Conservation (phyloP, 768 basidiomycete species). For the Sporobolomyces pararoseus region DNA sequence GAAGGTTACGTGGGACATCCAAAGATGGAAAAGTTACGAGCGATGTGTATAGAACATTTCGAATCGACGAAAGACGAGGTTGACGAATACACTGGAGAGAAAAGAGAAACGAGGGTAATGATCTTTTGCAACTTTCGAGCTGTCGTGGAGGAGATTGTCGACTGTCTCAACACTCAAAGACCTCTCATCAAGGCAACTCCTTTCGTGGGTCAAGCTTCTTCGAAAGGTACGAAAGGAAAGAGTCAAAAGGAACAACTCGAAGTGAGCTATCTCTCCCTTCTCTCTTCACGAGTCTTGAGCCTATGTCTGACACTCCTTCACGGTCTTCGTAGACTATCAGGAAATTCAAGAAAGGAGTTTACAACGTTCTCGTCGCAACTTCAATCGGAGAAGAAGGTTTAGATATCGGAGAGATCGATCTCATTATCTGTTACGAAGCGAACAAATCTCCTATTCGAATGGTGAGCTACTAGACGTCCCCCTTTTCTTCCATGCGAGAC, state of each 20-base stretch:
- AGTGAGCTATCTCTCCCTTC: conserved; percentile 52
- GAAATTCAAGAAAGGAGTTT: conserved; percentile 78
- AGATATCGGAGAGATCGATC: conserved; percentile 95
- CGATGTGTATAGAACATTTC: conserved; percentile 75
- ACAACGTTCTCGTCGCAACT: conserved; percentile 89
- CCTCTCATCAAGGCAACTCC: conserved; percentile 75
- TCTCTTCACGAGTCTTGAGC: background rate
- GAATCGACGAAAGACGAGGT: conserved; percentile 52
- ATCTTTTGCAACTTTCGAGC: conserved; percentile 89
- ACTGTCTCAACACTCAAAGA: conserved; percentile 62
- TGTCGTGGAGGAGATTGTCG: conserved; percentile 85
- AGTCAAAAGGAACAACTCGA: conserved; percentile 87
- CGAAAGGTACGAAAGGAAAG: conserved; percentile 78
- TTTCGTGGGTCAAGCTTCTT: conserved; percentile 86
- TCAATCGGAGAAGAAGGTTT: conserved; percentile 97
- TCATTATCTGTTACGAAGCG: conserved; percentile 93
- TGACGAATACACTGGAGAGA: conserved; percentile 40
- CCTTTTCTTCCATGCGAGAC: background rate
- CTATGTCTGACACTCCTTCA: too few relatives aligned
- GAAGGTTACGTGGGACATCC: conserved; percentile 60
- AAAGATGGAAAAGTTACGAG: conserved; percentile 80
- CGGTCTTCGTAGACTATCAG: conserved; percentile 80
- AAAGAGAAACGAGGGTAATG: conserved; percentile 62
- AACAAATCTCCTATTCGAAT: conserved; percentile 94
- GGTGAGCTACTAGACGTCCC: conserved; percentile 55